These are phyloP conservation scores for Tolypocladium pustulatum DNA, from an alignment of 2,329 filamentous ascomycete species.

Conservation along the genomic window DNA sequence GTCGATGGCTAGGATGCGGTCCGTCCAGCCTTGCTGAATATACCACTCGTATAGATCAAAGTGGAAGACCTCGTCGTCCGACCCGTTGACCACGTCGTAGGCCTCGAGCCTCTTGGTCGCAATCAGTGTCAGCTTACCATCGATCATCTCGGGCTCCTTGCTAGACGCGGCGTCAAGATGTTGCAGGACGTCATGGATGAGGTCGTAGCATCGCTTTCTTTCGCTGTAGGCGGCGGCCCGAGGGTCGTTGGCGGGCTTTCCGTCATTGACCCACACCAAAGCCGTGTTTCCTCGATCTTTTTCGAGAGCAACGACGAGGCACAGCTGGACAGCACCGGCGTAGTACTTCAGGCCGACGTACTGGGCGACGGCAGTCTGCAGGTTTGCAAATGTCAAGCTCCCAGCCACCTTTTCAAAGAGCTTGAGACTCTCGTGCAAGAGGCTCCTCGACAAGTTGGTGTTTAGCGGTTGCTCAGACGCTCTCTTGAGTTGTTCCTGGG, in stretches of 20 bases:
- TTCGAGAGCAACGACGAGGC: conserved; percentile 71
- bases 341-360: conserved; percentile 82
- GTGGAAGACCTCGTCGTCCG: conserved; percentile 88
- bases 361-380: conserved; percentile 66
- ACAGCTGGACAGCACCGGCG: conserved; percentile 83
- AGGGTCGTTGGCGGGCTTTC: conserved; percentile 59
- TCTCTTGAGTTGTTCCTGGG: conserved; percentile 86
- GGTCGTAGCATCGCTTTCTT: conserved; percentile 70
- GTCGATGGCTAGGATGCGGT: conserved; percentile 74
- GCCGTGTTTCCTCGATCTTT: conserved; percentile 82
- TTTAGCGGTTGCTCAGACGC: conserved; percentile 70
- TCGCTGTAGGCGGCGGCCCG: conserved; percentile 57
- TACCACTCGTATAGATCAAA: conserved; percentile 99
- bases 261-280: conserved; percentile 78
- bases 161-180: conserved; percentile 64
- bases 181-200: conserved; percentile 75
- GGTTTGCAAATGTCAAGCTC: conserved; percentile 69
- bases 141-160: conserved; percentile 59
- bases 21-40: conserved; percentile 70
- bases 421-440: conserved; percentile 80
- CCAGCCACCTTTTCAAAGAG: conserved; percentile 84
- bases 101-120: conserved; percentile 77
- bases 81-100: conserved; percentile 80
- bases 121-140: conserved; percentile 67
- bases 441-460: conserved; percentile 62